These are phyloP conservation scores for Sideroxylon spinosum DNA, from an alignment of 179 eudicot genomes.

Conservation along the genomic window DNA sequence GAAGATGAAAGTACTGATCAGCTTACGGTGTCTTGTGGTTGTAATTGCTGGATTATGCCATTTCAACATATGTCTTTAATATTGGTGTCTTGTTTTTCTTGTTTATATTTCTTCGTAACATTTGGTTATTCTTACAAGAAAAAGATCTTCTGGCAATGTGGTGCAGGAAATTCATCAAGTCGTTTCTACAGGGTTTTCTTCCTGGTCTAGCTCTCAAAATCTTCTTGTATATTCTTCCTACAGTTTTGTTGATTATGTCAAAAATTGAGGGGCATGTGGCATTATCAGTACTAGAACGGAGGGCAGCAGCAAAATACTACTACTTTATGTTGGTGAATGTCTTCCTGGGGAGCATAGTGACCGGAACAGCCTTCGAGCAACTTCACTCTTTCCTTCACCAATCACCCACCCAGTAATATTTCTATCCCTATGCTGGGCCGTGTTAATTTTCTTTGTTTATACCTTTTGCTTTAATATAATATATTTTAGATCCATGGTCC, in stretches of 20 bases:
- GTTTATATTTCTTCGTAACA: background rate
- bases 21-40: background rate
- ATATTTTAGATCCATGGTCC: background rate
- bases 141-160: conserved; percentile 9
- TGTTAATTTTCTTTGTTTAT: background rate
- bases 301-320: conserved; percentile 85
- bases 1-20: no score
- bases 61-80: background rate
- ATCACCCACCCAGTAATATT: conserved; percentile 73
- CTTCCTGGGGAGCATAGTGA: conserved; percentile 77
- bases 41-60: background rate
- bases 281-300: conserved; percentile 64
- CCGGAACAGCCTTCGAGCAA: conserved; percentile 91
- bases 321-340: conserved; percentile 96
- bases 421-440: conserved; percentile 12
- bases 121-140: background rate
- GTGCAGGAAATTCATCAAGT: conserved; percentile 81
- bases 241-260: conserved; percentile 76
- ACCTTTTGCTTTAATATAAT: background rate
- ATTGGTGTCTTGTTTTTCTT: background rate
- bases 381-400: conserved; percentile 85
- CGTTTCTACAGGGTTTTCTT: conserved; percentile 90
- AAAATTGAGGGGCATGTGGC: conserved; percentile 88
- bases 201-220: conserved; percentile 90
- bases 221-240: conserved; percentile 72